A percentile compares a stretch with the other conserved stretches of the same genome.
Conservation (phyloP, 1,139 yeast species). For the Lodderomyces beijingensis region DNA sequence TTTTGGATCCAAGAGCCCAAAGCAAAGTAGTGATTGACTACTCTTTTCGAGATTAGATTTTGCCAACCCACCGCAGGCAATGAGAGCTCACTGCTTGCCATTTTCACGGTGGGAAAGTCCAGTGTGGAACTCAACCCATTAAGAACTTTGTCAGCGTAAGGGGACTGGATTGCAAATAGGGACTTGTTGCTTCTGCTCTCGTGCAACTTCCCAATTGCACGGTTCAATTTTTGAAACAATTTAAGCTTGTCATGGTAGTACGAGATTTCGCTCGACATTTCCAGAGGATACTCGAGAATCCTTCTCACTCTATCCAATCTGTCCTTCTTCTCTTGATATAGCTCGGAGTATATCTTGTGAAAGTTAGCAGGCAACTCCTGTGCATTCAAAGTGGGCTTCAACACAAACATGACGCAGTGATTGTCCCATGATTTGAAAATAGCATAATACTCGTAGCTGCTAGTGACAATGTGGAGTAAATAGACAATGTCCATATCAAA, state of each 20-base stretch:
- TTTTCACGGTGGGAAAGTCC: constrained; percentile 64
- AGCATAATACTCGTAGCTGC: constrained; percentile 72
- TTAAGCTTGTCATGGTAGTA: constrained; percentile 49
- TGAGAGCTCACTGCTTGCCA: constrained; percentile 51
- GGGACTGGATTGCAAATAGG: constrained; percentile 70
- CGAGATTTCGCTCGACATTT: constrained; percentile 47
- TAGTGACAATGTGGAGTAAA: constrained; percentile 67
- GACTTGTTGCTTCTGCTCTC: constrained; percentile 69
- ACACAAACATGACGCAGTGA: constrained; percentile 49
- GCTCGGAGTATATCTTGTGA: constrained; percentile 51
- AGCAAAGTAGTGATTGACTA: constrained; percentile 68
- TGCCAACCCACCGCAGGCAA: constrained; percentile 91
- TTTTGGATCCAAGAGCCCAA: constrained; percentile 73
- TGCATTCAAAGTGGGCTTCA: constrained; percentile 68
- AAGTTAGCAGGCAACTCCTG: constrained; percentile 59
- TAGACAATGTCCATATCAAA: constrained; percentile 62
- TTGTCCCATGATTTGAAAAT: constrained; percentile 66
- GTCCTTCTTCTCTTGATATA: constrained; percentile 44
- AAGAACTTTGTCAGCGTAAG: constrained; percentile 45
- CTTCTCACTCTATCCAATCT: constrained; percentile 38
- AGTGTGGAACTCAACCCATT: constrained; percentile 40
- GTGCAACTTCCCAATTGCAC: constrained; percentile 51
- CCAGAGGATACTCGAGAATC: constrained; percentile 48
- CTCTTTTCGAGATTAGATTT: constrained; percentile 57
- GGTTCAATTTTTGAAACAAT: constrained; percentile 51